Evolutionary conservation across 345 rosid species (phyloP).

Genomic region (Firmiana major): DNA sequence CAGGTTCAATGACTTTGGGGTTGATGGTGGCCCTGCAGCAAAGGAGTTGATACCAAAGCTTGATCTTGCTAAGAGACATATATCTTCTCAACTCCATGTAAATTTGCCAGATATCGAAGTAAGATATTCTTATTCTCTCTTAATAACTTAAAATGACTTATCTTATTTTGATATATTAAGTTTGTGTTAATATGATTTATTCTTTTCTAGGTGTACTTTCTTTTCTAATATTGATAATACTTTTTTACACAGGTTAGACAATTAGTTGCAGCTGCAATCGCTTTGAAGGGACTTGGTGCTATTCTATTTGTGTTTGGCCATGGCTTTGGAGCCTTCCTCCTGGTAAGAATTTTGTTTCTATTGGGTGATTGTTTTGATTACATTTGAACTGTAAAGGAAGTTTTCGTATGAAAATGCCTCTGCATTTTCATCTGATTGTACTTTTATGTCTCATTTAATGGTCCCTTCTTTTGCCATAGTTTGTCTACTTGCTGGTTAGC

Average conservation of each 20-base stretch:
- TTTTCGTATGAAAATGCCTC: not conserved
- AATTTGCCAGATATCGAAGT: conserved; percentile 65
- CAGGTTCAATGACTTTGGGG: conserved; percentile 72
- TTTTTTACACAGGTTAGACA: conserved; percentile 45
- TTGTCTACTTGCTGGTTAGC: conserved; percentile 50
- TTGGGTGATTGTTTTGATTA: conserved; percentile 1
- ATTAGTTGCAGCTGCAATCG: conserved; percentile 36
- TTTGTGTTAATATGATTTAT: not conserved
- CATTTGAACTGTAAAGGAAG: not conserved
- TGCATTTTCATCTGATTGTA: not conserved
- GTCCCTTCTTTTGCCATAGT: conserved; percentile 36
- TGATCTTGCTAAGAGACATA: conserved; percentile 42
- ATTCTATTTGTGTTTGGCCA: conserved; percentile 74
- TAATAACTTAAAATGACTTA: too few relatives aligned
- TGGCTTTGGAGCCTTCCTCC: conserved; percentile 65
- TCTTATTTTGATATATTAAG: not conserved
- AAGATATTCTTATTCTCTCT: conserved; percentile 9
- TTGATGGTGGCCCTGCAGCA: conserved; percentile 88
- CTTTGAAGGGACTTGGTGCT: conserved; percentile 72
- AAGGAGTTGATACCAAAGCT: conserved; percentile 72
- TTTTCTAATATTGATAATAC: conserved; percentile 10
- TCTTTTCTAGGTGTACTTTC: not conserved
- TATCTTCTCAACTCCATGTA: conserved; percentile 50
- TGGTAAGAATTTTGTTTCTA: conserved; percentile 46
- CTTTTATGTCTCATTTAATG: not conserved